Base-by-base conservation (phyloP, 139 green algal genomes). In the Axilococcus clingmanii region DNA sequence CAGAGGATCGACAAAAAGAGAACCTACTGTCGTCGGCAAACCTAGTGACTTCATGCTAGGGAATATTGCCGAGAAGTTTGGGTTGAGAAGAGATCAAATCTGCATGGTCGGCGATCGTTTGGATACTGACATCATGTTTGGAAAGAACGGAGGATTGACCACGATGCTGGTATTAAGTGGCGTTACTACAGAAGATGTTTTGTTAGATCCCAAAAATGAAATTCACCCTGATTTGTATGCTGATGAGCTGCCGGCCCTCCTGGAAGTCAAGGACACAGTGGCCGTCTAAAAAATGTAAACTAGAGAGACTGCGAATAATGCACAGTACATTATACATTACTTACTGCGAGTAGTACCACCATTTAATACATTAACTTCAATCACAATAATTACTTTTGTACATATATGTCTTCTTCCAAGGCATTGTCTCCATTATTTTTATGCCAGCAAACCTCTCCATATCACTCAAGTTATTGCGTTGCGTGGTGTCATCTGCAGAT, bases 111-210 rank as follows among this genome's bases (percentile, higher is more conserved):
- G 93, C 7, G 93, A 99, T 71, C 73, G 93, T 24, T 85, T 99
- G 38, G 92, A 99, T 78, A 99, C 93, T 1, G 93, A 99, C 71
- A 94, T 99, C 53, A 67, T 94, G 45, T 99, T 99, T 69, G 93
- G 93, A 30, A 84, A 95, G 76, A 84, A 95, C 43, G 91, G 89
- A 19, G 91, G 92, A 9, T 77, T 94, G 4, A 75, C 73, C 17
- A 95, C 87, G 0, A 79, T 88, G 64, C 78, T 96, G 23, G 87
- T 87, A 25, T 68, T 92, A 16, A 84, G 75, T 42, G 86, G 87
- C 22, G 90, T 97, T 43, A 97, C 90, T 3, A 89, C 66, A 4
- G 83, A 95, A 70, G 75, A 83, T 54, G 72, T 69, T 20, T 79
- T 97, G 38, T 59, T 91, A 45, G 76, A 50, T 40, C 66, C 76